Conservation (phyloP, 1,284 basidiomycete genomes). For the Tilletia setariae region DNA sequence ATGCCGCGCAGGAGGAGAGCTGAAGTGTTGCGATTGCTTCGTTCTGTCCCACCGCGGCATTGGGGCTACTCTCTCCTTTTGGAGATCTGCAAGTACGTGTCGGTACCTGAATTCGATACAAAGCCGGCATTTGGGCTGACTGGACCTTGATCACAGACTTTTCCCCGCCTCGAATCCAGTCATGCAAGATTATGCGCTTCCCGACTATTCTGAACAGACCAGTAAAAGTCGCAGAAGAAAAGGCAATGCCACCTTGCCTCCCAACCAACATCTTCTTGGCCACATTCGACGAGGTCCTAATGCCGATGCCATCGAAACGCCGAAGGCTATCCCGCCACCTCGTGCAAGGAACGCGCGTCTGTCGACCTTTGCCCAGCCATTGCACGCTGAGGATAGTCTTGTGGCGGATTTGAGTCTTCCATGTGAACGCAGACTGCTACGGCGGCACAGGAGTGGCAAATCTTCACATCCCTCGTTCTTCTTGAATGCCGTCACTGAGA, state of each 20-base stretch:
- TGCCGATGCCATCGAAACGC: no score
- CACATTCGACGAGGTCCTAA: neutral
- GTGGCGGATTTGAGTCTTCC: neutral
- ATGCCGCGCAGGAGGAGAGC: neutral
- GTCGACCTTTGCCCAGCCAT: no score
- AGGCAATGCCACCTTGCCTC: neutral
- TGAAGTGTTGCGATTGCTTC: neutral
- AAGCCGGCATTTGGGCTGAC: neutral
- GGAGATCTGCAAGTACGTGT: constrained; percentile 68
- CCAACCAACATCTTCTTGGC: neutral
- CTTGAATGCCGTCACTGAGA: neutral
- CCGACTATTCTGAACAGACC: constrained; percentile 67
- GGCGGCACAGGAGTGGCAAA: neutral
- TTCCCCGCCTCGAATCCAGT: constrained; percentile 62
- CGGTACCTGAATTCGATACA: constrained; percentile 25
- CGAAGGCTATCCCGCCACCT: no score
- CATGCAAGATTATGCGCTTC: constrained; percentile 81
- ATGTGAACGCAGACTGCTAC: neutral
- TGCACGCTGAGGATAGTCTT: neutral
- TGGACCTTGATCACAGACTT: constrained; percentile 44
- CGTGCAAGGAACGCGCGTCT: no score
- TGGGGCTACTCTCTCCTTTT: constrained; percentile 62
- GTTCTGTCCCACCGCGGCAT: neutral
- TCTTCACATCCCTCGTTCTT: no score
- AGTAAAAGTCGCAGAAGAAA: neutral